These are phyloP conservation scores for Monilinia fructicola DNA, from an alignment of 2,329 filamentous ascomycete genomes.

Conservation along the genomic window DNA sequence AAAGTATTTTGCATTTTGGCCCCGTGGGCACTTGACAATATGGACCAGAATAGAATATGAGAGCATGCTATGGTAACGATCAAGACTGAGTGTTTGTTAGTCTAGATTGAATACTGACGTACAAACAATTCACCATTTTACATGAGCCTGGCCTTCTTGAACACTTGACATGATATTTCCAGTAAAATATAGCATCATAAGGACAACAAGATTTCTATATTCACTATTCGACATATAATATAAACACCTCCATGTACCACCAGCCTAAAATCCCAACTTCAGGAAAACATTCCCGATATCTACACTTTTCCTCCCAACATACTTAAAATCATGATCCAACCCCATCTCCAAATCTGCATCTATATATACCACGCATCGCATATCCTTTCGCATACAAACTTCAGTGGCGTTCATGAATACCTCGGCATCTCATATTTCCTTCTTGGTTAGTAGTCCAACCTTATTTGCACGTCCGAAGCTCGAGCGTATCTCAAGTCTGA, in stretches of 20 bases:
- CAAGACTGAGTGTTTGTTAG: not conserved
- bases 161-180: not conserved
- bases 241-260: too few relatives aligned
- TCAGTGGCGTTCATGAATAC: not conserved
- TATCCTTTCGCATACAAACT: not conserved
- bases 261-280: too few relatives aligned
- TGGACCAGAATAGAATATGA: not conserved
- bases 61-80: not conserved
- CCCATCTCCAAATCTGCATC: not conserved
- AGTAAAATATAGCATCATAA: not conserved
- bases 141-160: not conserved
- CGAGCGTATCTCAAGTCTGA: not conserved
- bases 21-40: not conserved
- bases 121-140: not conserved
- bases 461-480: not conserved
- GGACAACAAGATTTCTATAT: too few relatives aligned
- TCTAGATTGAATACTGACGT: not conserved
- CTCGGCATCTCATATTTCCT: not conserved
- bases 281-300: too few relatives aligned
- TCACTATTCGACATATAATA: too few relatives aligned
- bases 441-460: not conserved
- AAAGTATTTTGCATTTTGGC: not conserved
- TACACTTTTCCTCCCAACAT: too few relatives aligned
- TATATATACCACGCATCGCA: not conserved
- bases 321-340: too few relatives aligned